Percentiles rank a stretch among this genome's conserved stretches.
Evolutionary conservation across 1,284 basidiomycete species (phyloP).

Genomic region (Butyriboletus appendiculatus): DNA sequence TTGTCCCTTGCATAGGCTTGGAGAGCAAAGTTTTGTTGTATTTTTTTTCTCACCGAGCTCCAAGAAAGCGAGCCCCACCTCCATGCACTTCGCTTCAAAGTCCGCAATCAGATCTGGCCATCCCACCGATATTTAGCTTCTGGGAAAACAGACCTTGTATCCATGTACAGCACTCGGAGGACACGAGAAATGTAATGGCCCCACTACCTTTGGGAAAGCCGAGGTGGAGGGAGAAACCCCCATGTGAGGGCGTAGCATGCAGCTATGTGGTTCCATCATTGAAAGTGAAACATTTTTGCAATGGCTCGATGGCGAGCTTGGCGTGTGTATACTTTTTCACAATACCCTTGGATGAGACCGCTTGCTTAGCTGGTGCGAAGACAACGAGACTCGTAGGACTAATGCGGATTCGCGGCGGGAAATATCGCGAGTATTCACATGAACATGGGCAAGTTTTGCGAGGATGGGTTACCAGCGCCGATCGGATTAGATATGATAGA

Average conservation of each 20-base stretch:
- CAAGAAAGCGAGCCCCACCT: too few species aligned
- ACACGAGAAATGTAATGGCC: background rate
- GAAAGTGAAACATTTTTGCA: background rate
- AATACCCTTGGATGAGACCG: too few species aligned
- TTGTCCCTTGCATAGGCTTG: background rate
- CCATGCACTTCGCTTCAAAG: too few species aligned
- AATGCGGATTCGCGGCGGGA: constrained; percentile 4
- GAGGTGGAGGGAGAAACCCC: background rate
- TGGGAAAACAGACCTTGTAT: background rate
- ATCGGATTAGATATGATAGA: constrained; percentile 31
- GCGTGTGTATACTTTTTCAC: too few species aligned
- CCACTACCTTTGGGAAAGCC: background rate
- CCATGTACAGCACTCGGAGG: background rate
- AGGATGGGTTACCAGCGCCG: constrained; percentile 1
- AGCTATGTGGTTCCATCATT: background rate
- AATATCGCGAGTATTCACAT: constrained; percentile 19
- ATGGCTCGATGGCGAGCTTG: background rate
- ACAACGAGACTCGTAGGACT: background rate
- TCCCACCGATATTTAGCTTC: background rate
- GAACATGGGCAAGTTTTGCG: constrained; percentile 15
- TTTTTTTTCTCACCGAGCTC: too few species aligned
- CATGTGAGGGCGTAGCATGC: background rate
- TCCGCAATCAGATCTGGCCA: background rate
- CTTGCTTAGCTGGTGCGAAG: constrained; percentile 1
- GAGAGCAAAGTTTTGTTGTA: background rate